These are phyloP conservation scores for Boletus putidus DNA, from an alignment of 1,284 basidiomycete species.

Conservation along the genomic window DNA sequence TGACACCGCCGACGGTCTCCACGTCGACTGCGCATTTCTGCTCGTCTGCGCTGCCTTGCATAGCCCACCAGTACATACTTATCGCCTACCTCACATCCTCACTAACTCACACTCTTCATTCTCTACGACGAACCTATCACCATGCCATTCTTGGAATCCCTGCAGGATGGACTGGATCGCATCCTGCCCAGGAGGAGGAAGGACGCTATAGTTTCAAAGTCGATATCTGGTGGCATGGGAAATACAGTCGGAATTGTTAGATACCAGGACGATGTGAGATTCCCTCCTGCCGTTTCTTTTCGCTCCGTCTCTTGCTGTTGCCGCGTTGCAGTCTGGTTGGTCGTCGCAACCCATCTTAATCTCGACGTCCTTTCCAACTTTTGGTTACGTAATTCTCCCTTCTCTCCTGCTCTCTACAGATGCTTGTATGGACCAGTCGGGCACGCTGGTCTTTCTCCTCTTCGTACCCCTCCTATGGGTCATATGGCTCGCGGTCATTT, in stretches of 20 bases:
- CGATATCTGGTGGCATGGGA: slow-evolving; percentile 53
- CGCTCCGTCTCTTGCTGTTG: slow-evolving; percentile 7
- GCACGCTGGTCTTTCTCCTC: slow-evolving; percentile 57
- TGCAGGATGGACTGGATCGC: slow-evolving; percentile 36
- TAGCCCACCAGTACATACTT: slow-evolving; percentile 13
- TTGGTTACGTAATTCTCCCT: slow-evolving; percentile 55
- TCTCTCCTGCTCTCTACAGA: slow-evolving; percentile 42
- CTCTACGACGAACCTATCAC: background rate
- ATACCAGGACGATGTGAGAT: slow-evolving; percentile 68
- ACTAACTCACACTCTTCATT: background rate
- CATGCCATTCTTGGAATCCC: slow-evolving; percentile 29
- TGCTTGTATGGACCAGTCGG: slow-evolving; percentile 45
- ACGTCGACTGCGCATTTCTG: slow-evolving; percentile 22
- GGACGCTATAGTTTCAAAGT: slow-evolving; percentile 28
- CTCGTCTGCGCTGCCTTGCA: slow-evolving; percentile 14
- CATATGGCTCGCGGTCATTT: slow-evolving; percentile 65
- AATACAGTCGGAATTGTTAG: slow-evolving; percentile 58
- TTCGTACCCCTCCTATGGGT: slow-evolving; percentile 61
- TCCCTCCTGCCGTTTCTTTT: slow-evolving; percentile 12
- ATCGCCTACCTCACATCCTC: background rate
- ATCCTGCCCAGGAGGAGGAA: slow-evolving; percentile 28
- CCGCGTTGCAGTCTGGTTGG: slow-evolving; percentile 23
- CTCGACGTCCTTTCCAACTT: slow-evolving; percentile 26
- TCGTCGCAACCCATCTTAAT: slow-evolving; percentile 21
- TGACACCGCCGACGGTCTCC: background rate